A percentile compares a stretch with the other conserved stretches of the same genome.
phyloP scores from a whole-genome alignment of 805 yeast genomes.

The Pichia rugopelliculosa region DNA sequence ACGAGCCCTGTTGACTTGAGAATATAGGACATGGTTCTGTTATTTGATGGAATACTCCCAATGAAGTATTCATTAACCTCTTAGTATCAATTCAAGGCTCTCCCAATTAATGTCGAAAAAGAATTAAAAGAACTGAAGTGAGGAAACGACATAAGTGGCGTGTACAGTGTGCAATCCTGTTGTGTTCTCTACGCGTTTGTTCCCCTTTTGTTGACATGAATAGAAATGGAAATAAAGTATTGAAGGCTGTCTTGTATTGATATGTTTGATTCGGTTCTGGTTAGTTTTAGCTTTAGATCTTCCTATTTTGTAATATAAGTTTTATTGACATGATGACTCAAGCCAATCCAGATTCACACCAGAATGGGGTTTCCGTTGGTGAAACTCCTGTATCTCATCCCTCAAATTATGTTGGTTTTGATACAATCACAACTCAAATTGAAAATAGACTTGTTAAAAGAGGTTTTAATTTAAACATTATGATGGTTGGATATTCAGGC shows the following conservation, averaged over 20 bases:
- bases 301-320: no score
- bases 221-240: not conserved
- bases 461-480: conserved; percentile 90
- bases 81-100: no score
- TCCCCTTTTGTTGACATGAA: not conserved
- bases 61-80: not conserved
- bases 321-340: no score
- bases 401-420: conserved; percentile 85
- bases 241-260: no score
- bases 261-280: not conserved
- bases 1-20: conserved; percentile 11
- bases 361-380: not conserved
- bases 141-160: not conserved
- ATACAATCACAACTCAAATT: conserved; percentile 91
- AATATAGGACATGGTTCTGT: conserved; percentile 9
- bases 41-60: not conserved
- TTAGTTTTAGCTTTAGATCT: no score
- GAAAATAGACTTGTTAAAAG: conserved; percentile 85
- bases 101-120: not conserved
- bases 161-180: not conserved
- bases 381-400: conserved; percentile 39
- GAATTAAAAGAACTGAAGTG: not conserved
- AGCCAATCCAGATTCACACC: not conserved
- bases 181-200: not conserved
- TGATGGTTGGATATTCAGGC: conserved; percentile 92